These are phyloP conservation scores for Cladosporium sp. DNA, from an alignment of 2,329 filamentous ascomycete species.

Conservation along the genomic window DNA sequence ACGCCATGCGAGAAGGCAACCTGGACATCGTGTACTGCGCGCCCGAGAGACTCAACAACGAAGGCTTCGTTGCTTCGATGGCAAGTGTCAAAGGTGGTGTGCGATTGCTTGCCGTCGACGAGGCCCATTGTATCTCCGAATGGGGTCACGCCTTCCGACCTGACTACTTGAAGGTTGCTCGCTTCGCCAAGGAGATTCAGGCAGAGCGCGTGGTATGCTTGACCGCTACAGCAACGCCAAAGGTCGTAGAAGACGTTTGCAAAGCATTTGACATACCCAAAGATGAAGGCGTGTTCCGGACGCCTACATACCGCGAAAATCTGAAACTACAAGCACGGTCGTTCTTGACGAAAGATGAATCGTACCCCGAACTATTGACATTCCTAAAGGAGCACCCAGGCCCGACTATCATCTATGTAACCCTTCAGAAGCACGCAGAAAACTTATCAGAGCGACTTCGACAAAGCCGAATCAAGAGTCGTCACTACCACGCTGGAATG, in stretches of 20 bases:
- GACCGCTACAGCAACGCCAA: conserved; percentile 57
- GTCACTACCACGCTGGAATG: conserved; percentile 51
- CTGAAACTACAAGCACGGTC: conserved; percentile 52
- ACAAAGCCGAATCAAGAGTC: conserved; percentile 38
- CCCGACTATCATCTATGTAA: conserved; percentile 59
- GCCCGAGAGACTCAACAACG: conserved; percentile 58
- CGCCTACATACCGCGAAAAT: conserved; percentile 57
- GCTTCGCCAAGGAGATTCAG: conserved; percentile 52
- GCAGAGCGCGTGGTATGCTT: conserved; percentile 58
- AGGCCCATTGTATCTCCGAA: conserved; percentile 58
- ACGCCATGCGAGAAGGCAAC: conserved; percentile 45
- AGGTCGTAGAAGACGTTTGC: conserved; percentile 54
- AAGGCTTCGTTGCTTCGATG: conserved; percentile 55
- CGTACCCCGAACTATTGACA: conserved; percentile 41
- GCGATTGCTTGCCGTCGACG: conserved; percentile 54
- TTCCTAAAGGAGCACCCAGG: conserved; percentile 52
- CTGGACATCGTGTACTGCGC: conserved; percentile 56
- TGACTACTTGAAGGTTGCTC: conserved; percentile 53
- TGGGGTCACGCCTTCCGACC: conserved; percentile 20
- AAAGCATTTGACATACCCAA: conserved; percentile 47
- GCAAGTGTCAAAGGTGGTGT: conserved; percentile 53
- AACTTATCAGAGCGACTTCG: conserved; percentile 38
- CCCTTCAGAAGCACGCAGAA: conserved; percentile 52
- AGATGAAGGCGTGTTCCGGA: conserved; percentile 51
- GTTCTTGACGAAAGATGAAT: conserved; percentile 40